Base-by-base conservation (phyloP, 2,329 filamentous ascomycete genomes). In the Pseudogymnoascus destructans region DNA sequence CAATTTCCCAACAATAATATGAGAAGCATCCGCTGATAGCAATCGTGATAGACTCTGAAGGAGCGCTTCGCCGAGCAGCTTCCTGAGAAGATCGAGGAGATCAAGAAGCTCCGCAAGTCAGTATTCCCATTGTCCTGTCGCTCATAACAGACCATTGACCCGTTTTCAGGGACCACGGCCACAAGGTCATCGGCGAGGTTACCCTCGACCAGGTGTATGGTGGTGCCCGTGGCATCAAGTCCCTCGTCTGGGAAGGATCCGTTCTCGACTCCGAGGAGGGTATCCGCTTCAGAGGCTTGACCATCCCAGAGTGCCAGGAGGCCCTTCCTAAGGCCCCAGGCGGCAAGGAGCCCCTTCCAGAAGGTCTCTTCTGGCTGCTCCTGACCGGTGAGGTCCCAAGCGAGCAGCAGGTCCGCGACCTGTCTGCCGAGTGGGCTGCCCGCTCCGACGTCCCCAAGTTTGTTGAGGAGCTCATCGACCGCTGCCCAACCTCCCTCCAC, bases 301-400 rank as follows among this genome's bases (percentile, higher is more conserved):
- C 93, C 66, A 98, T 98, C 70, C 93, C 93, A 68, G 93, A 98
- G 77, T 96, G 91, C 84, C 93, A 97, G 81, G 79, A 96, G 76
- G 78, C 95, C 69, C 89, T 98, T 60, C 93, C 93, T 75, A 96
- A 95, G 81, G 93, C 92, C 63, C 89, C 91, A 64, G 93, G 93
- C 70, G 93, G 93, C 79, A 82, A 90, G 74, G 92, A 98, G 82
- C 93, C 93, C 72, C 85, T 98, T 59, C 93, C 93, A 61, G 93
- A 98, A 82, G 91, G 92, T 82, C 90, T 98, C 73, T 98, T 98
- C 87, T 98, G 93, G 93, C 87, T 98, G 68, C 89, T 98, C 73
- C 76, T 98, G 75, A 98, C 93, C 64, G 93, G 93, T 67, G 93
- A 98, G 82, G 89, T 98, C 66, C 93, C 93, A 68, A 87, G 85